phyloP scores from a whole-genome alignment of 805 yeast species.

The Candida easanensis region DNA sequence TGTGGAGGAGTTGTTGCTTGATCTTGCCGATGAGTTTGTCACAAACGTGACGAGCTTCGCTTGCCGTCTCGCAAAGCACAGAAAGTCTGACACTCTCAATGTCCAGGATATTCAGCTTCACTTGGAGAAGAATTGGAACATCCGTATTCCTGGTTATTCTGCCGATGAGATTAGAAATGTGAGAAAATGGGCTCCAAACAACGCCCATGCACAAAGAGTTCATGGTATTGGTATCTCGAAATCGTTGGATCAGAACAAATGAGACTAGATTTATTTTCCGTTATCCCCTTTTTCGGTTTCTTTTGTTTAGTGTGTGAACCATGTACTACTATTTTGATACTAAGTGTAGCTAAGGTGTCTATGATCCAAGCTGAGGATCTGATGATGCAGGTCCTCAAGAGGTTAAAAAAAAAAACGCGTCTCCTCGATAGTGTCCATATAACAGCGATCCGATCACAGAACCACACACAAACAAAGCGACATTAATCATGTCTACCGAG shows the following conservation, averaged over 20 bases:
- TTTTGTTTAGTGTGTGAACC: neutral
- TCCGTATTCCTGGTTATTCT: constrained; percentile 88
- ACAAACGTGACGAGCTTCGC: constrained; percentile 89
- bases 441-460: too few species aligned
- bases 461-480: too few species aligned
- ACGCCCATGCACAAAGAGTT: constrained; percentile 61
- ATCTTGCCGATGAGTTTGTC: constrained; percentile 94
- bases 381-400: too few species aligned
- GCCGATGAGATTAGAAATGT: constrained; percentile 85
- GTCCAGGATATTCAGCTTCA: constrained; percentile 89
- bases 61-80: constrained; percentile 90
- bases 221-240: constrained; percentile 63
- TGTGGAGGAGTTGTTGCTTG: constrained; percentile 86
- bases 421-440: too few species aligned
- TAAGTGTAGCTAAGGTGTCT: too few species aligned
- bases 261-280: constrained; percentile 9
- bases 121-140: constrained; percentile 91
- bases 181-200: constrained; percentile 67
- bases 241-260: constrained; percentile 42
- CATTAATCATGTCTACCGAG: neutral
- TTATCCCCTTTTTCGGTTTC: neutral
- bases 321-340: too few species aligned
- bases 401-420: too few species aligned
- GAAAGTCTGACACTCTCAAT: constrained; percentile 84
- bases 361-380: too few species aligned